Evolutionary conservation across 2,329 filamentous ascomycete species (phyloP).

Genomic region (Chaetomiaceae sp.): DNA sequence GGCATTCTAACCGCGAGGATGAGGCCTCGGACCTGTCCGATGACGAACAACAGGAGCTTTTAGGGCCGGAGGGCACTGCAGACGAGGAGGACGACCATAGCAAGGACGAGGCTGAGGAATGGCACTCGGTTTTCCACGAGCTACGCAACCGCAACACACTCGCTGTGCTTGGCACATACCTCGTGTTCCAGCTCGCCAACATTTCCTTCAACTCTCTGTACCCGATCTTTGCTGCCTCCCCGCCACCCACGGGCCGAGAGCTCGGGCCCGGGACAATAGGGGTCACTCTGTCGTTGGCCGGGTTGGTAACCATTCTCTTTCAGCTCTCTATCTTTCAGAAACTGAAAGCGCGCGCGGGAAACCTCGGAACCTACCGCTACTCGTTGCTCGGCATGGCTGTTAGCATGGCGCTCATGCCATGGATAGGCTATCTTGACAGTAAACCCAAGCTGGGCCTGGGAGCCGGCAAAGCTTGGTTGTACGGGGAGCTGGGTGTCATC

Average conservation of each 20-base stretch:
- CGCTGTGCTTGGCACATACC: conserved; percentile 75
- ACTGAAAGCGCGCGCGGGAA: conserved; percentile 74
- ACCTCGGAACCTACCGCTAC: conserved; percentile 75
- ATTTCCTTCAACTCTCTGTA: conserved; percentile 94
- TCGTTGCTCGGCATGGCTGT: conserved; percentile 76
- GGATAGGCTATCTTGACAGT: conserved; percentile 71
- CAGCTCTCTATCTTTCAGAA: conserved; percentile 81
- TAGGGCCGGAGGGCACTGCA: conserved; percentile 19
- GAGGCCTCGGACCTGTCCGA: background rate
- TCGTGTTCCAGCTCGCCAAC: conserved; percentile 91
- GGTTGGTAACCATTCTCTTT: conserved; percentile 80
- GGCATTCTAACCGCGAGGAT: conserved; percentile 27
- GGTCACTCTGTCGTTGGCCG: conserved; percentile 77
- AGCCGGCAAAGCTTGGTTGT: conserved; percentile 65
- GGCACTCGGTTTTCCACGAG: conserved; percentile 44
- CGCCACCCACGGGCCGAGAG: conserved; percentile 69
- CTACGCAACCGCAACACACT: conserved; percentile 78
- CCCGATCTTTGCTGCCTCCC: conserved; percentile 80
- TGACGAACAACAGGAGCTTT: conserved; percentile 18
- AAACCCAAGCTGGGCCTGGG: conserved; percentile 53
- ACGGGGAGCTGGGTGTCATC: conserved; percentile 72
- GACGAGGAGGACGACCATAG: conserved; percentile 26
- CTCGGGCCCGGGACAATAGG: conserved; percentile 79
- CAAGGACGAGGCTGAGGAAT: conserved; percentile 49
- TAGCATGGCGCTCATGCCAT: conserved; percentile 84